Evolutionary conservation across 371 early-diverging fungal species (phyloP), one percentile per base, ranked within the genome.

Genomic region (Mucor racemosus): DNA sequence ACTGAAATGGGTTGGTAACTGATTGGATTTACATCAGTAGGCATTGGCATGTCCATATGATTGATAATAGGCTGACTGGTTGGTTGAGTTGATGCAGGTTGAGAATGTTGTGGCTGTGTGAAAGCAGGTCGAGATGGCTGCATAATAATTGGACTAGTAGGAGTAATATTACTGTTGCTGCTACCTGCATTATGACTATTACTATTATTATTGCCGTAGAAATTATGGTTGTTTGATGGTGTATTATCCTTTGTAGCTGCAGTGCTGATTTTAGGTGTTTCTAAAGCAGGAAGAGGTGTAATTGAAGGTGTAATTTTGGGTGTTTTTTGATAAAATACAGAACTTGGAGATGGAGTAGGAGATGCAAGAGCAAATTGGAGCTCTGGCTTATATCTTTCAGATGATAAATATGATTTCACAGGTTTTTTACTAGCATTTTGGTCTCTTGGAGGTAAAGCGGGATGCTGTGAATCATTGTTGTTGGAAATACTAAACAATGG

Each of bases 271-370:
- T 17, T 40, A 21, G 6, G 14, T 15, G 44, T 40, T 39, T 60
- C 21, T 31, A 60, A 44, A 15, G 40, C 50, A 5, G 14, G 10
- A 21, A 35, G 26, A 31, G 62, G 21, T 19, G 50, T 40, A 3
- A 48, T 46, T 13, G 19, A 13, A 50, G 50, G 50, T 5, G 50
- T 11, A n/a, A 62, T 38, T 13, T 11, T 17, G 10, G 67, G 67
- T 9, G 60, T 62, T 6, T 48, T 14, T 26, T 55, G 39, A 42
- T 68, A 36, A 44, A 68, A 62, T n/a, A 68, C 58, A 31, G 68
- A 38, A 31, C 56, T 67, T 9, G 60, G 55, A 1, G 14, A 13
- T 14, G 68, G 63, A 4, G 59, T 11, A 4, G 68, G 61, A 6
- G 68, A 59, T 31, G 62, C 7, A 39, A 58, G 2, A 14, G 41